Percentiles rank a stretch among this genome's conserved stretches.
Evolutionary conservation across 345 rosid genomes (phyloP).

Genomic region (Euphorbia lathyris): DNA sequence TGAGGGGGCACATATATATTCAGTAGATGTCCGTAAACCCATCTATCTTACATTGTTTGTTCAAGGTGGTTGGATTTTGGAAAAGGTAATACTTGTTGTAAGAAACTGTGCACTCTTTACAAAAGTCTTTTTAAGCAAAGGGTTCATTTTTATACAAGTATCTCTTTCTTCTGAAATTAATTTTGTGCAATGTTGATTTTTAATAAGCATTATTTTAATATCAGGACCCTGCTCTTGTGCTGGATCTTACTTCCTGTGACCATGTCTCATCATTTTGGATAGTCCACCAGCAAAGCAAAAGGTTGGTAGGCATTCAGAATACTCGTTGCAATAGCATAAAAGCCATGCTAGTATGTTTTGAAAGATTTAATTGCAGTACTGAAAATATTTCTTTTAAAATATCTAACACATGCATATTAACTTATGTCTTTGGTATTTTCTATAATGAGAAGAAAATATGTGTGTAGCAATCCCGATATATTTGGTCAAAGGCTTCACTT

Average conservation of each 20-base stretch:
- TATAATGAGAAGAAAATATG: background rate
- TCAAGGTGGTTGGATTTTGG: constrained; percentile 91
- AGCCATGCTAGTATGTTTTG: background rate
- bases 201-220: constrained; percentile 18
- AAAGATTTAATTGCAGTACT: background rate
- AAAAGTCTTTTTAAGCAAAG: background rate
- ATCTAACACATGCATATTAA: background rate
- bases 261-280: constrained; percentile 90
- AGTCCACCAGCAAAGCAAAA: constrained; percentile 86
- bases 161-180: constrained; percentile 6
- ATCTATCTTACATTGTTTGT: constrained; percentile 68
- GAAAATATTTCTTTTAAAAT: background rate
- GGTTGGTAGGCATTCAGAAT: constrained; percentile 40
- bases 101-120: background rate
- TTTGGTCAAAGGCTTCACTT: background rate
- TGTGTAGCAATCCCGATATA: background rate
- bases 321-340: background rate
- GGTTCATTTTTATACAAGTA: background rate
- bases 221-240: constrained; percentile 78
- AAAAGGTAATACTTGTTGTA: constrained; percentile 53
- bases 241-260: constrained; percentile 70
- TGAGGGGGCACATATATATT: constrained; percentile 55
- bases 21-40: constrained; percentile 71
- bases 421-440: background rate
- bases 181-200: background rate